These are phyloP conservation scores for Nephelium lappaceum DNA, from an alignment of 345 rosid species.

Conservation along the genomic window DNA sequence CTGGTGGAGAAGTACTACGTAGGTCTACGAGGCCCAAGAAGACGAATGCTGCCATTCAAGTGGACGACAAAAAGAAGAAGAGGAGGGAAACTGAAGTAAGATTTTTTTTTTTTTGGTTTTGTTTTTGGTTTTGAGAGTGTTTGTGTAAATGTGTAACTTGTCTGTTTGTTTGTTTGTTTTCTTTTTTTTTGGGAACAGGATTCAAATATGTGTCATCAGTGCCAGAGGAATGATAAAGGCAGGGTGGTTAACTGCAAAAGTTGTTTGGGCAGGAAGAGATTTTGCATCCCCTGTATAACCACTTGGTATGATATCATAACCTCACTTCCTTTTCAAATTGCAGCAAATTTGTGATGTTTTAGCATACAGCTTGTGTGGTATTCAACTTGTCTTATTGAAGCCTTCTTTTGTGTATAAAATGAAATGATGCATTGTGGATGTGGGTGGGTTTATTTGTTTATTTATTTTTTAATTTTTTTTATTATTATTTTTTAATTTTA, in stretches of 20 bases:
- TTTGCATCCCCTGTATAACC: slow-evolving; percentile 44
- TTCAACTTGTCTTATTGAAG: not conserved
- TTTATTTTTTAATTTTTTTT: no score
- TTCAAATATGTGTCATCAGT: slow-evolving; percentile 64
- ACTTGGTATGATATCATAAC: slow-evolving; percentile 47
- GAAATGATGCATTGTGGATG: not conserved
- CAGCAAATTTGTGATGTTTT: not conserved
- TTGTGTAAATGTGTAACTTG: not conserved
- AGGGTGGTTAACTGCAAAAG: slow-evolving; percentile 46
- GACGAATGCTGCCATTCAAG: no score
- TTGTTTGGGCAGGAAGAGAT: slow-evolving; percentile 48
- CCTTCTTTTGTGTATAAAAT: not conserved
- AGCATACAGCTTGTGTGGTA: not conserved
- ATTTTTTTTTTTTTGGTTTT: not conserved
- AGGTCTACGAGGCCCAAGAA: no score
- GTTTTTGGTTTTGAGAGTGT: not conserved
- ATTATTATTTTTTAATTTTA: no score
- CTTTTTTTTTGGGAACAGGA: slow-evolving; percentile 20
- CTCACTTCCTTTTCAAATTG: no score
- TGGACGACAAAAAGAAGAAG: not conserved
- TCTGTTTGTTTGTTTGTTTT: not conserved
- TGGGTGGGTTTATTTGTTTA: not conserved
- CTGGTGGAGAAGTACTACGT: no score
- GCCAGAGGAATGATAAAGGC: slow-evolving; percentile 59
- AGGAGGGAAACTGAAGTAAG: not conserved